phyloP scores from a whole-genome alignment of 2,329 filamentous ascomycete genomes.

The Phialocephala sp. region DNA sequence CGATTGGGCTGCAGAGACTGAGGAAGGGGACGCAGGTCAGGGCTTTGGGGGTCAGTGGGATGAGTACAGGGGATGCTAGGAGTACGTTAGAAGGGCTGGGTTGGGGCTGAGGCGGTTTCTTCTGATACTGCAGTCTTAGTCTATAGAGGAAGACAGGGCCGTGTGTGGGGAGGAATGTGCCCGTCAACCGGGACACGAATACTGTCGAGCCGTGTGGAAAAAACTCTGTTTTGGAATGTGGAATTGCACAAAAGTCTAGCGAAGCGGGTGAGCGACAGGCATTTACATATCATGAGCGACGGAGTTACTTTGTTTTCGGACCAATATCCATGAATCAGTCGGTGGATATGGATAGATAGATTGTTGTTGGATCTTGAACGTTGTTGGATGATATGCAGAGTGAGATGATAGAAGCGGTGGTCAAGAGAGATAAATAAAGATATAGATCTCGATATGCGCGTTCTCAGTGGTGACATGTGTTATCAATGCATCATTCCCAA shows the following conservation, averaged over 20 bases:
- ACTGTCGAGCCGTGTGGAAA: constrained; percentile 10
- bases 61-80: constrained; percentile 60
- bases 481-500: no score
- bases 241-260: constrained; percentile 18
- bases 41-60: constrained; percentile 62
- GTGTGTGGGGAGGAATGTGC: not conserved
- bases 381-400: not conserved
- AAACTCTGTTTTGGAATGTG: constrained; percentile 32
- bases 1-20: constrained; percentile 64
- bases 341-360: not conserved
- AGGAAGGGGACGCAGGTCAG: constrained; percentile 64
- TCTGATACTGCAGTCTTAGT: no score
- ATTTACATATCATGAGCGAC: constrained; percentile 39
- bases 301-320: constrained; percentile 30
- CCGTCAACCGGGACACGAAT: not conserved
- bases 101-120: constrained; percentile 40
- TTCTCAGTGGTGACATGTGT: no score
- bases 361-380: constrained; percentile 7
- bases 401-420: not conserved
- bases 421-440: no score
- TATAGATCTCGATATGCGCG: no score
- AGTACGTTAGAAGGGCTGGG: constrained; percentile 63
- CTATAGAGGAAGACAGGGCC: not conserved
- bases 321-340: constrained; percentile 3
- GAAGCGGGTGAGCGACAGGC: constrained; percentile 28